Percentiles rank a stretch among this genome's conserved stretches.
Evolutionary conservation across 805 yeast species (phyloP).

Genomic region (Limtongia smithiae): DNA sequence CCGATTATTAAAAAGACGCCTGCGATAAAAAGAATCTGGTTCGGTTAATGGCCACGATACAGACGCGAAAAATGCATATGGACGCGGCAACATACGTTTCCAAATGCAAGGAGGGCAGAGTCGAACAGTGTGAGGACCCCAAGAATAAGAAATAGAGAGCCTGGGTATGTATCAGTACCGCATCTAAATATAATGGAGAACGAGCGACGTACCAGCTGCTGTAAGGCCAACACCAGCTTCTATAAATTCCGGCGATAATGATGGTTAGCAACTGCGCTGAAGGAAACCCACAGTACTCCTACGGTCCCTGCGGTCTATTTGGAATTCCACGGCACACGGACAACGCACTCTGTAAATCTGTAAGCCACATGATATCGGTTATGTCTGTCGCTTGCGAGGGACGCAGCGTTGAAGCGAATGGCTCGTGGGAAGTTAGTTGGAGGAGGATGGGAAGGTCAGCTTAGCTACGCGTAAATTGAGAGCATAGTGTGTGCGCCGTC

Average conservation of each 20-base stretch:
- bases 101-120: constrained; percentile 81
- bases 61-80: neutral
- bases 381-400: too few relatives aligned
- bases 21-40: constrained; percentile 51
- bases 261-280: too few relatives aligned
- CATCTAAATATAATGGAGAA: neutral
- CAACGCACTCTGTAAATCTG: constrained; percentile 40
- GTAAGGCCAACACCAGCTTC: constrained; percentile 93
- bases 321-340: too few relatives aligned
- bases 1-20: constrained; percentile 88
- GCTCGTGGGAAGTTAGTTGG: too few relatives aligned
- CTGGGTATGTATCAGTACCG: constrained; percentile 26
- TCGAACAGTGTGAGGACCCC: constrained; percentile 88
- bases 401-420: too few relatives aligned
- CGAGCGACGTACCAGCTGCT: constrained; percentile 54
- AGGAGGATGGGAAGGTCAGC: too few relatives aligned
- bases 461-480: too few relatives aligned
- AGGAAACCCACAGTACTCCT: neutral
- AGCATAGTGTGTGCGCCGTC: neutral
- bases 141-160: constrained; percentile 68
- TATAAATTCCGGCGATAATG: too few relatives aligned
- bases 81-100: constrained; percentile 50
- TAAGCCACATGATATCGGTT: constrained; percentile 42
- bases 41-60: neutral
- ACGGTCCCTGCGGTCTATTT: neutral